phyloP scores from a whole-genome alignment of 441 rosid species.

The Arabidopsis lyrata region DNA sequence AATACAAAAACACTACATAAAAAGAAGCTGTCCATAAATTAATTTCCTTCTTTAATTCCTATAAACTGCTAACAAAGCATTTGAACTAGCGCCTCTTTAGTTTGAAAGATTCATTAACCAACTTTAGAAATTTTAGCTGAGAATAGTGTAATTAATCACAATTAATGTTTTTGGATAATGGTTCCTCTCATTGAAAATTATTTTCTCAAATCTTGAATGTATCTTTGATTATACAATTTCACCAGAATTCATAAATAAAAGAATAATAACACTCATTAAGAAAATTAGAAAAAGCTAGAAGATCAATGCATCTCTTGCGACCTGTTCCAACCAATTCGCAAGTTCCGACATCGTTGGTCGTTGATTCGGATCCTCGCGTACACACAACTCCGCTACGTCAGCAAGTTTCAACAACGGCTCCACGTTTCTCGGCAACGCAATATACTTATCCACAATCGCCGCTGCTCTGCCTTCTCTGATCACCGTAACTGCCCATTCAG shows the following conservation, averaged over 20 bases:
- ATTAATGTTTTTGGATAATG: background rate
- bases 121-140: background rate
- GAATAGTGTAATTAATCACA: background rate
- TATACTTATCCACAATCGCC: slow-evolving; percentile 60
- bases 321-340: slow-evolving; percentile 65
- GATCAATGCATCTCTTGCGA: slow-evolving; percentile 66
- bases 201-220: slow-evolving; percentile 1
- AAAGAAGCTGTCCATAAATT: background rate
- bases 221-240: slow-evolving; percentile 11
- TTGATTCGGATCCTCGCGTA: slow-evolving; percentile 62
- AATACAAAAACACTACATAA: background rate
- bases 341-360: slow-evolving; percentile 67
- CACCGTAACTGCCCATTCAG: slow-evolving; percentile 73
- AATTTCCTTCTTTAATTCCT: background rate
- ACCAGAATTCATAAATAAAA: slow-evolving; percentile 16
- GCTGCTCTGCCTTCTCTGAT: slow-evolving; percentile 68
- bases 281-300: slow-evolving; percentile 36
- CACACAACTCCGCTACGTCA: slow-evolving; percentile 68
- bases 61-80: background rate
- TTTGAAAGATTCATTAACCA: background rate
- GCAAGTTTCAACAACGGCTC: slow-evolving; percentile 80
- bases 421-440: slow-evolving; percentile 65
- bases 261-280: slow-evolving; percentile 13
- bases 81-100: background rate
- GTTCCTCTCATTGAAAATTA: background rate